Conservation (phyloP, 1,284 basidiomycete species). For the Coniophora puteana region DNA sequence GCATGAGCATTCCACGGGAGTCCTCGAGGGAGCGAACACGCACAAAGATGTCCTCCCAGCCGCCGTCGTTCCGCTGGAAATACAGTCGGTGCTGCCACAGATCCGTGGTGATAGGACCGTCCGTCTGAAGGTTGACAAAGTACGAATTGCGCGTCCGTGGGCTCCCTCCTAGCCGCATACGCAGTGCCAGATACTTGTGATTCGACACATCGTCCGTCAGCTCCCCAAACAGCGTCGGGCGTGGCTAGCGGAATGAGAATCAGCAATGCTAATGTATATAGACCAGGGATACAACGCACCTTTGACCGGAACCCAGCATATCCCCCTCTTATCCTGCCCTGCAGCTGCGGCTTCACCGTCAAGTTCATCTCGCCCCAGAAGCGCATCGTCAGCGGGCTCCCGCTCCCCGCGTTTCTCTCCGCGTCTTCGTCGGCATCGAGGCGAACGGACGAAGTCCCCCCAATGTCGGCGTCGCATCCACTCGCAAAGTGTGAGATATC, state of each 20-base stretch:
- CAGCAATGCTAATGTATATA: background rate
- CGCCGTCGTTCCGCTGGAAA: slow-evolving; percentile 65
- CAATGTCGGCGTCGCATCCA: slow-evolving; percentile 83
- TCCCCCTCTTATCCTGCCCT: slow-evolving; percentile 63
- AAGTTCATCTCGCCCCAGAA: slow-evolving; percentile 78
- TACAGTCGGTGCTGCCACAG: slow-evolving; percentile 88
- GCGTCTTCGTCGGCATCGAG: slow-evolving; percentile 56
- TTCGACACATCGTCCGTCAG: slow-evolving; percentile 77
- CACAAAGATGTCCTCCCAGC: slow-evolving; percentile 86
- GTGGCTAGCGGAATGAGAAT: slow-evolving; percentile 33
- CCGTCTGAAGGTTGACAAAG: slow-evolving; percentile 88
- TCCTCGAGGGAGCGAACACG: slow-evolving; percentile 29
- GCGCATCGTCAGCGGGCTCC: slow-evolving; percentile 45
- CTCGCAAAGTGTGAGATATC: slow-evolving; percentile 63
- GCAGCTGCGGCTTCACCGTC: slow-evolving; percentile 55
- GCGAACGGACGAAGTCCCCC: slow-evolving; percentile 75
- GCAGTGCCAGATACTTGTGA: slow-evolving; percentile 75
- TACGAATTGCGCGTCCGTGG: slow-evolving; percentile 71
- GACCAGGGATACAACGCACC: slow-evolving; percentile 33
- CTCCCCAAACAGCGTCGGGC: slow-evolving; percentile 79
- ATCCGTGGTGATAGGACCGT: slow-evolving; percentile 73
- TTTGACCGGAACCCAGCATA: slow-evolving; percentile 87
- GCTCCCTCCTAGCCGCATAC: slow-evolving; percentile 70
- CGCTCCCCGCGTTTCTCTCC: slow-evolving; percentile 36
- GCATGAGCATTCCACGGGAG: slow-evolving; percentile 9